These are phyloP conservation scores for Scedosporium apiospermum DNA, from an alignment of 2,329 filamentous ascomycete genomes.

Conservation along the genomic window DNA sequence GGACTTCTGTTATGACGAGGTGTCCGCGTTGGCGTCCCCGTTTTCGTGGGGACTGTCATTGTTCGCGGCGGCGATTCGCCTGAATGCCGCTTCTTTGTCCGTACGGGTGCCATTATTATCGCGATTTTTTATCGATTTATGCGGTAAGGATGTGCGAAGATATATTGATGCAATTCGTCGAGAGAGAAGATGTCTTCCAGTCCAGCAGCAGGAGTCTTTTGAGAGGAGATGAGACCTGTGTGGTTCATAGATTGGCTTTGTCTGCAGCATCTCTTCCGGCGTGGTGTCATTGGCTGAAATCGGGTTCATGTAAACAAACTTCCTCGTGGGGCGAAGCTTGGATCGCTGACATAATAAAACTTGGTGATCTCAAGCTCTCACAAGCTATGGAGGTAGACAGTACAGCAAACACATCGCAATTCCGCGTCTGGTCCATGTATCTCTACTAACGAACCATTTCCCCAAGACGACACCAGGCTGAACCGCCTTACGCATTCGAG, in stretches of 20 bases:
- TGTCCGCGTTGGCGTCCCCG: slow-evolving; percentile 26
- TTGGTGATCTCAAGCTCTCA: slow-evolving; percentile 5
- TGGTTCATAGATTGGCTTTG: neutral
- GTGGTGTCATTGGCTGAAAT: neutral
- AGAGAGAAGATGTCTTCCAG: neutral
- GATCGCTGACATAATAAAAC: slow-evolving; percentile 3
- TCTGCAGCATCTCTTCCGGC: neutral
- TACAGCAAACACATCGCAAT: no score
- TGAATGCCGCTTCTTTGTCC: slow-evolving; percentile 25
- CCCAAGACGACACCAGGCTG: slow-evolving; percentile 26
- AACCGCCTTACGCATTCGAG: slow-evolving; percentile 33
- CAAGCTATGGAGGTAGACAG: slow-evolving; percentile 12
- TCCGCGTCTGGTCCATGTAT: no score
- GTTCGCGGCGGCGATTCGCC: slow-evolving; percentile 16
- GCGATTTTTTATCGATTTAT: slow-evolving; percentile 6
- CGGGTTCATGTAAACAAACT: slow-evolving; percentile 15
- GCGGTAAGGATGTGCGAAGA: neutral
- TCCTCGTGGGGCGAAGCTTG: neutral
- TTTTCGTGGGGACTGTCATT: slow-evolving; percentile 20
- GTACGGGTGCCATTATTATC: slow-evolving; percentile 36
- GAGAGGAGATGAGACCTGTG: neutral
- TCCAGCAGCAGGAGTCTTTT: neutral
- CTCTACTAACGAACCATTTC: neutral
- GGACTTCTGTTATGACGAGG: slow-evolving; percentile 41
- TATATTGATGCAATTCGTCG: neutral